Evolutionary conservation across 2,329 filamentous ascomycete genomes (phyloP), one percentile per base, ranked within the genome.

Genomic region (Fusarium buharicum): DNA sequence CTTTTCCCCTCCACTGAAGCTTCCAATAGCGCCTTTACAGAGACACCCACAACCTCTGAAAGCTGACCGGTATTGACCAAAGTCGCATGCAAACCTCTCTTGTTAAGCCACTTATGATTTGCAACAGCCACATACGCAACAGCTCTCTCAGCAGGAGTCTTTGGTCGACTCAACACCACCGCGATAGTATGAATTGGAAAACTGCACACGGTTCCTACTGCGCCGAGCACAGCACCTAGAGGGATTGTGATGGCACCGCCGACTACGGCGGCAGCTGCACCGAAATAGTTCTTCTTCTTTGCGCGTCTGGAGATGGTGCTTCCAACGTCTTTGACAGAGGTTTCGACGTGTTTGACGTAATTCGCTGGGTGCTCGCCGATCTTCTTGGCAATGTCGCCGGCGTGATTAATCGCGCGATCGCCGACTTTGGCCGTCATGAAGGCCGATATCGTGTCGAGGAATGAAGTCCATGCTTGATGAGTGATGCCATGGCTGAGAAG

Each of bases 341-440:
- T 62, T 3, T 67, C 61, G 3, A 81, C 73, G 9, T 73, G 70
- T 49, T 76, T 76, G 59, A 77, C 74, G 20, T 77, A 69, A 6
- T 64, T 65, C 39, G 68, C 74, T 11, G 72, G 83, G 59, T 70
- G 72, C 12, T 73, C 59, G 47, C 74, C 68, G 2, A 82, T 43
- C 18, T 73, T 65, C 31, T 72, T 72, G 8, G 71, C 79, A 13
- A 79, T 66, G 43, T 81, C 79, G 28, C 72, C 75, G 2, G 78
- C 79, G 55, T 81, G 79, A 27, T 72, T 73, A 16, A 81, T 54
- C 6, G 80, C 79, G 3, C 78, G 75, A 45, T 79, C 76, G 0
- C 78, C 77, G 0, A 82, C 77, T 17, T 75, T 79, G 45, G 80
- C 79, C 0, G 75, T 74, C 6, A 82, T 73, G 54, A 82, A 82